Evolutionary conservation across 345 rosid species (phyloP).

Genomic region (Carallia brachiata): DNA sequence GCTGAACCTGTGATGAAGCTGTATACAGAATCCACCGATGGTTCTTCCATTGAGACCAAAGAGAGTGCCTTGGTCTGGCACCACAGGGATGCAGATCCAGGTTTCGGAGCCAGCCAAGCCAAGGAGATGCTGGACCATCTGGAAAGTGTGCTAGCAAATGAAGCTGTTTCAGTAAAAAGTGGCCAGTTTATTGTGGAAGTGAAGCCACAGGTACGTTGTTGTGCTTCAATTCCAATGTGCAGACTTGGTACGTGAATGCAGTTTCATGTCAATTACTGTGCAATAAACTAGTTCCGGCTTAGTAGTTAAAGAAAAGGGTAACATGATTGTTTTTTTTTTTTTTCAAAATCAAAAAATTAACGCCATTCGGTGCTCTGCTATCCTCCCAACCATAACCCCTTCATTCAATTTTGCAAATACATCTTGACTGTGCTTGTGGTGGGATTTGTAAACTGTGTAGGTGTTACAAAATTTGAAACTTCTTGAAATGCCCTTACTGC

Average conservation of each 20-base stretch:
- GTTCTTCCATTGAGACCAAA: conserved; percentile 60
- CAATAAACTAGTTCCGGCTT: neutral
- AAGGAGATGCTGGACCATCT: conserved; percentile 78
- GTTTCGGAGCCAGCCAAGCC: conserved; percentile 76
- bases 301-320: no score
- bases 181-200: conserved; percentile 78
- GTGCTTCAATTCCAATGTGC: neutral
- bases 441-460: no score
- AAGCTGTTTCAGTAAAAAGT: conserved; percentile 67
- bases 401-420: no score
- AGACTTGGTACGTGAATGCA: neutral
- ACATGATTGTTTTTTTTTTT: no score
- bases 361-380: no score
- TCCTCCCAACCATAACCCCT: no score
- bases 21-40: conserved; percentile 75
- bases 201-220: conserved; percentile 58
- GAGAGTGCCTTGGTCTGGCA: conserved; percentile 84
- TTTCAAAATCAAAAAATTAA: no score
- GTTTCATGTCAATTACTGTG: neutral
- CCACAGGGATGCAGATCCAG: conserved; percentile 67
- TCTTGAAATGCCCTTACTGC: no score
- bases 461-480: no score
- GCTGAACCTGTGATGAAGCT: conserved; percentile 72
- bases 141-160: conserved; percentile 72
- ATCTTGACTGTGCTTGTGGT: no score